A percentile compares a stretch with the other conserved stretches of the same genome.
phyloP scores from a whole-genome alignment of 331 rosid genomes.

The Prunus yedoensis region DNA sequence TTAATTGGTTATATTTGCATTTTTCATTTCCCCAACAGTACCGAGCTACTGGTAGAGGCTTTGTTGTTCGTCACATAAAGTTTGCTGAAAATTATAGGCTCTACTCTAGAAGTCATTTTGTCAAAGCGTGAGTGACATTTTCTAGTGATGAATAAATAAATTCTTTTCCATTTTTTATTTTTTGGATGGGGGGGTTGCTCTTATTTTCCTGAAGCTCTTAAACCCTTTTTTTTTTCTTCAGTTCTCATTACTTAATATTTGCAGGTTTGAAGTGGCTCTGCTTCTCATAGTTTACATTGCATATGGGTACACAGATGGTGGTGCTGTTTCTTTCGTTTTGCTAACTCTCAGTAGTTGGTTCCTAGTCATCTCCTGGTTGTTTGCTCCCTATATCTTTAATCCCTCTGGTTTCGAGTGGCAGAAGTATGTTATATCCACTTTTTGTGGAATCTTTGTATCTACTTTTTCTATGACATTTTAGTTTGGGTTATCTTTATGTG shows the following conservation, averaged over 20 bases:
- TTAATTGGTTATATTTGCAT: background rate
- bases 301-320: conserved; percentile 76
- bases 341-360: conserved; percentile 97
- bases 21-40: conserved; percentile 51
- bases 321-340: conserved; percentile 78
- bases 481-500: background rate
- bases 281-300: conserved; percentile 83
- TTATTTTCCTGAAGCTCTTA: background rate
- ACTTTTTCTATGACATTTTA: background rate
- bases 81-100: conserved; percentile 96
- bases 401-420: conserved; percentile 99
- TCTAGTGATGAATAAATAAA: conserved; percentile 6
- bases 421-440: conserved; percentile 59
- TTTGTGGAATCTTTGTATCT: conserved; percentile 3
- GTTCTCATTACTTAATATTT: conserved; percentile 12
- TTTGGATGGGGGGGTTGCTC: conserved; percentile 8
- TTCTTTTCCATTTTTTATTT: background rate
- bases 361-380: conserved; percentile 97
- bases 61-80: conserved; percentile 91
- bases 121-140: conserved; percentile 79
- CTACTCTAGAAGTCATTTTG: conserved; percentile 94
- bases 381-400: conserved; percentile 94
- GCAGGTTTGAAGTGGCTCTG: conserved; percentile 91
- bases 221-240: background rate
- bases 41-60: conserved; percentile 99